A percentile compares a stretch with the other conserved stretches of the same genome.
Evolutionary conservation across 257 asterid genomes (phyloP).

Genomic region (Fraxinus quadrangulata): DNA sequence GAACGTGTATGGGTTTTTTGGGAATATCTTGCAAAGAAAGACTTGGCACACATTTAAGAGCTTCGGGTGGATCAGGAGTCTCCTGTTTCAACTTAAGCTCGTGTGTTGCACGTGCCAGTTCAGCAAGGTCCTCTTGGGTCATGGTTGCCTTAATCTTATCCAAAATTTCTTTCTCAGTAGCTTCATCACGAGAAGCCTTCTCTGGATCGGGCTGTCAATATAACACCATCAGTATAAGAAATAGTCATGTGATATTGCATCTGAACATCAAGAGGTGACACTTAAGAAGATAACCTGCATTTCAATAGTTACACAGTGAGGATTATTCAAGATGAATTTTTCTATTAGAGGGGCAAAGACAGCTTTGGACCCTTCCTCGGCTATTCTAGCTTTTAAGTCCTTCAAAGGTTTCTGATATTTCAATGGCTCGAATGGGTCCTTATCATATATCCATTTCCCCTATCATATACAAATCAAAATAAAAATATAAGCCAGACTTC

Average conservation of each 20-base stretch:
- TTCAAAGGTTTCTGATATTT: constrained; percentile 82
- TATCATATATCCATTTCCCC: constrained; percentile 98
- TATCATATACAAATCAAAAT: constrained; percentile 30
- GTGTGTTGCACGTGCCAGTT: constrained; percentile 88
- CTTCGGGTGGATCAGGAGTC: constrained; percentile 98
- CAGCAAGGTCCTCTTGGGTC: constrained; percentile 98
- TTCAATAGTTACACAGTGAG: constrained; percentile 83
- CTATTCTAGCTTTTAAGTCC: constrained; percentile 88
- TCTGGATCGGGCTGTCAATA: constrained; percentile 88
- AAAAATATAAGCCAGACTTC: constrained; percentile 25
- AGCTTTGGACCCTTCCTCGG: constrained; percentile 89
- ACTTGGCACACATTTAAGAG: constrained; percentile 86
- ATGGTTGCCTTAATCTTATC: constrained; percentile 74
- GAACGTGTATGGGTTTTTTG: constrained; percentile 67
- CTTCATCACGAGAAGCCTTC: constrained; percentile 89
- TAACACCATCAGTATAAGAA: constrained; percentile 29
- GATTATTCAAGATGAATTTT: constrained; percentile 74
- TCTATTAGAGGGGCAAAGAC: constrained; percentile 90
- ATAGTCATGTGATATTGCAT: constrained; percentile 20
- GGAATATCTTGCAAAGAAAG: constrained; percentile 91
- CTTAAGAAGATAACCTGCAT: constrained; percentile 70
- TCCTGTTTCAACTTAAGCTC: constrained; percentile 91
- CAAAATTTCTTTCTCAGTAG: constrained; percentile 67
- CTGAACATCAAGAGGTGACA: constrained; percentile 26
- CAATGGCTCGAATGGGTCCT: constrained; percentile 94